Base-by-base conservation (phyloP, 768 basidiomycete genomes). In the Tylopilus sp. region DNA sequence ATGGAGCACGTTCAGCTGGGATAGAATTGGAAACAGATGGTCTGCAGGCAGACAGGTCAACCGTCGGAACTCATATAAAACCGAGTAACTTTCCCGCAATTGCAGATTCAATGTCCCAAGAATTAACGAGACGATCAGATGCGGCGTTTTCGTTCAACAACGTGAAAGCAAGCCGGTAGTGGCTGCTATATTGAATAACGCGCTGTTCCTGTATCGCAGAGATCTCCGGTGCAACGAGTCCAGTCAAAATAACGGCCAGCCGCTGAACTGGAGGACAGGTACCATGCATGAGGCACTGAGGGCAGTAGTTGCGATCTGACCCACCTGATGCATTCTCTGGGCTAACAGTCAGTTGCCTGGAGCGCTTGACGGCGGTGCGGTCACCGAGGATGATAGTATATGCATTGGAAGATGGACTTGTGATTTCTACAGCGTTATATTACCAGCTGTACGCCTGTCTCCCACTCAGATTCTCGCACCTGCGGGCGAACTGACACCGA, bases 91-190 rank as follows among this genome's bases (percentile, higher is more conserved):
- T 55, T 93, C 93, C 73, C 25, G 71, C 57, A 11, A 97, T 71
- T 9, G 83, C 83, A 18, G 68, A 57, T 43, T 81, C 69, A 13
- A 95, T 75, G 40, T 94, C 83, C 95, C 95, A 98, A 6, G 77
- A 72, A 26, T 74, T 53, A 17, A 84, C 76, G 22, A 76, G 73
- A 20, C 73, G 75, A 6, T 87, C 87, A 12, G 78, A 76, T 2
- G 86, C 73, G 4, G 88, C 81, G 64, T 98, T 89, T 70, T 98
- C 92, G 63, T 98, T 95, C 46, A 99, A 71, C 7, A 99, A 73
- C 13, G 88, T 90, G 72, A 98, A 97, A n/a, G 91, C 83, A 13
- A 98, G 78, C 39, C 92, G 86, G 67, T 91, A 90, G 40, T 81
- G 82, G 5, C 83, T 79, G 12, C 94, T 79, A 66, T 91, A 98